These are phyloP conservation scores for Exophiala spinifera DNA, from an alignment of 2,329 filamentous ascomycete species.

Conservation along the genomic window DNA sequence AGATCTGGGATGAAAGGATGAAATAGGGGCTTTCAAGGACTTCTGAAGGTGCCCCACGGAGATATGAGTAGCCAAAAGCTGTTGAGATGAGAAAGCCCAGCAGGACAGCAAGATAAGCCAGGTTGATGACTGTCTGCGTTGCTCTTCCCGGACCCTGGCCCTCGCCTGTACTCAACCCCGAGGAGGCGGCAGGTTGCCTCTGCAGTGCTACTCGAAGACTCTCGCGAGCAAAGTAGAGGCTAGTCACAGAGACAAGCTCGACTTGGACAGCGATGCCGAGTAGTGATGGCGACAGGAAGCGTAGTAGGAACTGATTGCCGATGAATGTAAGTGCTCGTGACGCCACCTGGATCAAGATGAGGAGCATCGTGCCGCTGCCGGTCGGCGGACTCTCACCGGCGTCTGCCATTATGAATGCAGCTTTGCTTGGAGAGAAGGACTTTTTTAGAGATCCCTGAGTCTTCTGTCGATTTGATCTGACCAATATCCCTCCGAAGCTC, in stretches of 20 bases:
- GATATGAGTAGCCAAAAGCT: conserved; percentile 66
- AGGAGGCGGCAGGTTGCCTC: conserved; percentile 54
- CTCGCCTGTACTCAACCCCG: conserved; percentile 10
- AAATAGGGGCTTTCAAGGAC: conserved; percentile 62
- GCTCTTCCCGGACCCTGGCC: conserved; percentile 27
- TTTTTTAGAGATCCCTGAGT: no score
- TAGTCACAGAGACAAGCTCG: conserved; percentile 86
- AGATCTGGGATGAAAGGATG: conserved; percentile 51
- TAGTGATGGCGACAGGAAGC: conserved; percentile 78
- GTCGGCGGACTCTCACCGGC: background rate
- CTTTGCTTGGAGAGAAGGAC: no score
- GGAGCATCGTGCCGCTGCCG: conserved; percentile 60
- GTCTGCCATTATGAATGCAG: background rate
- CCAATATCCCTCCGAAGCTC: no score
- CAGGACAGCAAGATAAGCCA: conserved; percentile 74
- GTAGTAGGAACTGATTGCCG: conserved; percentile 86
- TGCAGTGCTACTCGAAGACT: conserved; percentile 89
- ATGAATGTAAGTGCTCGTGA: conserved; percentile 88
- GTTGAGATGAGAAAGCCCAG: conserved; percentile 65
- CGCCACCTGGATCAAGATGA: conserved; percentile 81
- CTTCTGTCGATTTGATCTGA: no score
- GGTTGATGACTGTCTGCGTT: conserved; percentile 76
- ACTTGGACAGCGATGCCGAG: conserved; percentile 85
- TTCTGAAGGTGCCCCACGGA: conserved; percentile 51
- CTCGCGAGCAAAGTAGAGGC: conserved; percentile 93